Evolutionary conservation across 805 yeast species (phyloP).

Genomic region (Metahyphopichia silvanorum): DNA sequence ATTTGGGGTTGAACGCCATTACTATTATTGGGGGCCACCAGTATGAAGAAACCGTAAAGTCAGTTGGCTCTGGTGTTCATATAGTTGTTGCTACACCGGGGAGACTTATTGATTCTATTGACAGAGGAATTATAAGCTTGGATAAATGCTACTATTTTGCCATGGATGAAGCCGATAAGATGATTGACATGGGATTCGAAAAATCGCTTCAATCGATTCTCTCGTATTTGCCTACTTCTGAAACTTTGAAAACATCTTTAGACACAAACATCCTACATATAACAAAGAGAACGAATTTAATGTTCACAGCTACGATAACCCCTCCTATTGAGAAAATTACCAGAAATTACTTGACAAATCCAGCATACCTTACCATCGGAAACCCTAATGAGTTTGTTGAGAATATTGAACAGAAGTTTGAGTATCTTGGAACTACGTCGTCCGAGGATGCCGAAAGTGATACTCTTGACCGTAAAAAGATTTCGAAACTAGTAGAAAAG

Average conservation of each 20-base stretch:
- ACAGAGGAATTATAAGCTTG: conserved; percentile 59
- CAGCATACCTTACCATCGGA: conserved; percentile 68
- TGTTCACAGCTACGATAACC: conserved; percentile 96
- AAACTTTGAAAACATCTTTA: conserved; percentile 14
- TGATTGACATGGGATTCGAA: conserved; percentile 95
- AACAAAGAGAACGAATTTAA: conserved; percentile 60
- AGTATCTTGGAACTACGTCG: conserved; percentile 18
- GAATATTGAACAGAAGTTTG: conserved; percentile 66
- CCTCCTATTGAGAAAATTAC: conserved; percentile 66
- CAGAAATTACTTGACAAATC: conserved; percentile 54
- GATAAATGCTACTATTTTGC: conserved; percentile 64
- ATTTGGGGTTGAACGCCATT: conserved; percentile 44
- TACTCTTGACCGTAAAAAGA: conserved; percentile 30
- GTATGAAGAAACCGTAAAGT: conserved; percentile 65
- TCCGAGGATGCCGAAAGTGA: conserved; percentile 20
- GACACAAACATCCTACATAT: conserved; percentile 38
- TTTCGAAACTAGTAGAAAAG: conserved; percentile 40
- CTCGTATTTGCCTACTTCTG: conserved; percentile 46
- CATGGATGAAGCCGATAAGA: conserved; percentile 92
- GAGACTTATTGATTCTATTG: conserved; percentile 75
- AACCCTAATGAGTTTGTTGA: conserved; percentile 62
- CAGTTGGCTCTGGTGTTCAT: conserved; percentile 64
- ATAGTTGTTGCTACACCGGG: conserved; percentile 95
- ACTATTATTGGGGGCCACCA: conserved; percentile 90
- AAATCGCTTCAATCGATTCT: conserved; percentile 66